Percentiles rank a stretch among this genome's conserved stretches.
phyloP scores from a whole-genome alignment of 2,329 filamentous ascomycete genomes.

The Stemphylium beticola region DNA sequence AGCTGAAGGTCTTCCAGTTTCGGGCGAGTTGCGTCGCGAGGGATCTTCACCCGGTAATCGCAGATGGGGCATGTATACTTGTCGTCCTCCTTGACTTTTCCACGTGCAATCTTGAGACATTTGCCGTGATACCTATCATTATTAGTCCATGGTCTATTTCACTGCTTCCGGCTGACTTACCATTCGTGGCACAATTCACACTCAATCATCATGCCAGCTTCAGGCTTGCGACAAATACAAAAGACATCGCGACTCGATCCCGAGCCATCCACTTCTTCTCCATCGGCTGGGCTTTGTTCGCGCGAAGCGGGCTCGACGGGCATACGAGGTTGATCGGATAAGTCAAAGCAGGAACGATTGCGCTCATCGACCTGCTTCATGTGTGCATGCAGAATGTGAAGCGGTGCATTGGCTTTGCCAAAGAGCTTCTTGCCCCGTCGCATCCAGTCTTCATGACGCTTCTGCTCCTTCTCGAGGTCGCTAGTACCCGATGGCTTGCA shows the following conservation, averaged over 20 bases:
- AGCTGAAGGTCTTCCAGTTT: conserved; percentile 87
- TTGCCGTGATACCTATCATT: conserved; percentile 89
- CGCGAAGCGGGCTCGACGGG: conserved; percentile 92
- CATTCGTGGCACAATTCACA: conserved; percentile 98
- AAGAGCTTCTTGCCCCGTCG: conserved; percentile 96
- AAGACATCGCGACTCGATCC: conserved; percentile 77
- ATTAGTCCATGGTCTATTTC: conserved; percentile 29
- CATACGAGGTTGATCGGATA: conserved; percentile 83
- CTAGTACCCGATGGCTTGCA: conserved; percentile 90
- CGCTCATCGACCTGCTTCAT: conserved; percentile 92
- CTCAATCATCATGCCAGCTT: conserved; percentile 99
- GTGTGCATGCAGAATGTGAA: conserved; percentile 93
- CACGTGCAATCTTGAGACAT: conserved; percentile 94
- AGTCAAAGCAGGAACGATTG: conserved; percentile 90
- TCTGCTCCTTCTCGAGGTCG: conserved; percentile 92
- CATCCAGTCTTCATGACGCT: conserved; percentile 99
- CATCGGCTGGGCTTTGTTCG: conserved; percentile 70
- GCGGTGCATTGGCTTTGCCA: conserved; percentile 94
- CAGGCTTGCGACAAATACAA: conserved; percentile 90
- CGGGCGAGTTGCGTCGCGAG: conserved; percentile 90
- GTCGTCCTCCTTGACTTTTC: conserved; percentile 97
- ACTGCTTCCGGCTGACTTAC: conserved; percentile 59
- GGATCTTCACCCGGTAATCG: conserved; percentile 96
- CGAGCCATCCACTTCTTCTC: conserved; percentile 52
- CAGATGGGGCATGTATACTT: conserved; percentile 99